phyloP scores from a whole-genome alignment of 495 filamentous ascomycete genomes.

The Lepidopterella palustris region DNA sequence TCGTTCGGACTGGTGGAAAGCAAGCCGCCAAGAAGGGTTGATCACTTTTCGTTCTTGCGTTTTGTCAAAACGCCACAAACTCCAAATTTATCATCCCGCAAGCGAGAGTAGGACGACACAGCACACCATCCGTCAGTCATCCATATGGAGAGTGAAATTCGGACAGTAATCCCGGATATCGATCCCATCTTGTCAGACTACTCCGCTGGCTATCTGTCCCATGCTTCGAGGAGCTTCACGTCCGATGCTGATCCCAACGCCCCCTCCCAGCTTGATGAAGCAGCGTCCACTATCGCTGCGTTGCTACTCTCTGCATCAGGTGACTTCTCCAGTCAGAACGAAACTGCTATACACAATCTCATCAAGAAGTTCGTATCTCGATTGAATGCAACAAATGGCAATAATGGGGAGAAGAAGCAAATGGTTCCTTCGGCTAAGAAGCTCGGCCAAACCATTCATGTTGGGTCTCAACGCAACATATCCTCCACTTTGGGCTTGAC shows the following conservation, averaged over 20 bases:
- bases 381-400: constrained; percentile 66
- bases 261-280: constrained; percentile 73
- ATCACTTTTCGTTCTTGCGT: neutral
- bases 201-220: constrained; percentile 86
- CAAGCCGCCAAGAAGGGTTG: neutral
- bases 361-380: constrained; percentile 87
- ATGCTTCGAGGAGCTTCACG: constrained; percentile 78
- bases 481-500: constrained; percentile 89
- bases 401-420: constrained; percentile 60
- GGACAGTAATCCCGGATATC: constrained; percentile 75
- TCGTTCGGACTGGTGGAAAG: too few species aligned
- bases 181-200: constrained; percentile 90
- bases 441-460: constrained; percentile 92
- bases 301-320: constrained; percentile 89
- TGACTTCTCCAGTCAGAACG: constrained; percentile 60
- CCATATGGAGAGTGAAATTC: constrained; percentile 85
- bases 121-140: neutral
- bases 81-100: neutral
- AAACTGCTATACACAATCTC: constrained; percentile 68
- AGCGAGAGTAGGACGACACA: constrained; percentile 1
- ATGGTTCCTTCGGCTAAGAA: constrained; percentile 70
- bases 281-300: constrained; percentile 72
- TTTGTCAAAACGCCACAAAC: neutral
- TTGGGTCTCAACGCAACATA: constrained; percentile 87
- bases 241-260: constrained; percentile 63